Evolutionary conservation across 2,329 filamentous ascomycete species (phyloP), one percentile per base, ranked within the genome.

Genomic region (Cladophialophora psammophila): DNA sequence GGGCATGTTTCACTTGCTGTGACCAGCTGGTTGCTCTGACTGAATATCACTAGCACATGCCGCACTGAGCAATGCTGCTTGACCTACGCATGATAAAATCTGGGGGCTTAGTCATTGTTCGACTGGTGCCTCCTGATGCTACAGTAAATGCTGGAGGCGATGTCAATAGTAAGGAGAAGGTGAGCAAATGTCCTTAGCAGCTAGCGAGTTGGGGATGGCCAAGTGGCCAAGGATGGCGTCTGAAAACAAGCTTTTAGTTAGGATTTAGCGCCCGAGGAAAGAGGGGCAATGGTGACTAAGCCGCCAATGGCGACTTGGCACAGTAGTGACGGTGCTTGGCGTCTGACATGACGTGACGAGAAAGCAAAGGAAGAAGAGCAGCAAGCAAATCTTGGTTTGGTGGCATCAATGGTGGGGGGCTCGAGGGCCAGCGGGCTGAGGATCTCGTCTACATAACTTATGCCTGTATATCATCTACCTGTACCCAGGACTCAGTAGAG

Each of bases 171-270:
- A 5, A 9, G 12, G 7, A 26, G 13, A 5, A 8, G 20, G 5
- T 7, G 20, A 10, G 20, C n/a, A 15, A 6, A 48, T 10, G 42
- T 9, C 4, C 3, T n/a, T 10, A 48, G 15, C 8, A 13, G 13
- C 45, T 8, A 12, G 3, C 18, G 18, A 15, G 20, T 26, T 20
- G 5, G 45, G 45, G 18, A 5, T 10, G 5, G 18, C 18, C n/a
- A n/a, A n/a, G n/a, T n/a, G n/a, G n/a, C n/a, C n/a, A n/a, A n/a
- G n/a, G n/a, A n/a, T 10, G 5, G 18, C 18, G 20, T 26, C 26
- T 26, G 10, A 15, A 50, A 50, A 50, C 45, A 50, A 50, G 45
- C 45, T 31, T 50, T 50, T 31, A 13, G 26, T 50, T 50, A 50
- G 45, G 26, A 13, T 50, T 50, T 50, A 50, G 45, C 12, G 9